Evolutionary conservation across 1,284 basidiomycete genomes (phyloP).

Genomic region (Sphaerobolus stellatus): DNA sequence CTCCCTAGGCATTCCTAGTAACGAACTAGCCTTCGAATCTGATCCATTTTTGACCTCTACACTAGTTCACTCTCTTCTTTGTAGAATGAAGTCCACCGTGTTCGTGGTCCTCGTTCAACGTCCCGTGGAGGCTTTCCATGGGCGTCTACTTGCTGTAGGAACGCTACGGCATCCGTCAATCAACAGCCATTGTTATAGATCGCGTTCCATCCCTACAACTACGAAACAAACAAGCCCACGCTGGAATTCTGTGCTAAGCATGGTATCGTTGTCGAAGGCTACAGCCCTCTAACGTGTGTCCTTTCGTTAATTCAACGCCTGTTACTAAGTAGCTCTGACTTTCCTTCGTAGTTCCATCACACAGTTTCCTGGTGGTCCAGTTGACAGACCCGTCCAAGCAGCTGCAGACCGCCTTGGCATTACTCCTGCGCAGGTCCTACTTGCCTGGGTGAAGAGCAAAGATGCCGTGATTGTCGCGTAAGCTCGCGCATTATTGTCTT

Average conservation of each 20-base stretch:
- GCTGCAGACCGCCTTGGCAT: slow-evolving; percentile 59
- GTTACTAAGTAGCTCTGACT: background rate
- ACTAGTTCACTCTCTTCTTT: no score
- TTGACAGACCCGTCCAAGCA: slow-evolving; percentile 60
- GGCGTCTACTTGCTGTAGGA: no score
- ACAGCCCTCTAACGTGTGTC: slow-evolving; percentile 69
- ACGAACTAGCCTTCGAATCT: no score
- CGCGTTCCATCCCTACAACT: slow-evolving; percentile 71
- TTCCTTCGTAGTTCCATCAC: slow-evolving; percentile 59
- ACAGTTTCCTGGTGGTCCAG: slow-evolving; percentile 63
- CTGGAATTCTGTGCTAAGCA: slow-evolving; percentile 73
- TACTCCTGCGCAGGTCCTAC: slow-evolving; percentile 69
- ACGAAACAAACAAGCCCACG: slow-evolving; percentile 56
- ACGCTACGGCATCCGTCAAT: no score
- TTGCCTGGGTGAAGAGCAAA: slow-evolving; percentile 67
- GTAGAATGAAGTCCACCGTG: no score
- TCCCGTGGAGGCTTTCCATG: no score
- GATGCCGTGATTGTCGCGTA: slow-evolving; percentile 68
- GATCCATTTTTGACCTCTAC: no score
- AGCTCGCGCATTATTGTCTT: slow-evolving; percentile 21
- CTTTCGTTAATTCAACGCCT: background rate
- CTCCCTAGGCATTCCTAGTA: no score
- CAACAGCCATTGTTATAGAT: slow-evolving; percentile 45
- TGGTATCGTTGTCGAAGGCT: slow-evolving; percentile 74
- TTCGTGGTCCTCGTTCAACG: no score